A percentile compares a stretch with the other conserved stretches of the same genome.
phyloP scores from a whole-genome alignment of 1,284 basidiomycete genomes.

The Volvariella surrecta region DNA sequence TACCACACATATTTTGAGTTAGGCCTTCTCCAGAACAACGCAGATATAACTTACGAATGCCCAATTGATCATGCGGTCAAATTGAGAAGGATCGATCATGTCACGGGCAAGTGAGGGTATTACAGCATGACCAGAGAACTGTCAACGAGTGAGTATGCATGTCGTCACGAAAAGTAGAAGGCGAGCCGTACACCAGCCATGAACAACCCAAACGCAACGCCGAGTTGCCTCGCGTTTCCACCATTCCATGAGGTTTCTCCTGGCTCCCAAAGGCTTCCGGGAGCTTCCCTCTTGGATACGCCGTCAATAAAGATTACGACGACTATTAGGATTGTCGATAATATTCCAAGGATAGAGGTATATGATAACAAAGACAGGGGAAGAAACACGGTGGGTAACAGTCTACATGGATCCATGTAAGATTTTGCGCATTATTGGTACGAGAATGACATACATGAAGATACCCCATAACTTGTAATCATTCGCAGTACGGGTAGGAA shows the following conservation, averaged over 20 bases:
- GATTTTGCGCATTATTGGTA: constrained; percentile 2
- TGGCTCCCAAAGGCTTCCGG: constrained; percentile 78
- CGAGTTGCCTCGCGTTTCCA: constrained; percentile 51
- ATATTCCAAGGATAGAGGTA: constrained; percentile 77
- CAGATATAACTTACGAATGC: constrained; percentile 56
- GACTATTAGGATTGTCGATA: constrained; percentile 74
- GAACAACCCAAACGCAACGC: constrained; percentile 79
- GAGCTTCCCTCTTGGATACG: constrained; percentile 65
- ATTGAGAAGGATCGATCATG: constrained; percentile 80
- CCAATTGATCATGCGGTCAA: constrained; percentile 77
- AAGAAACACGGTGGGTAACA: constrained; percentile 79
- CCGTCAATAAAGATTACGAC: constrained; percentile 83
- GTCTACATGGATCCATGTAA: constrained; percentile 26
- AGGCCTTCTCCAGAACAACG: background rate
- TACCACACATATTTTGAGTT: constrained; percentile 20
- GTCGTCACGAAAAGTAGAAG: background rate
- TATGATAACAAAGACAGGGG: constrained; percentile 81
- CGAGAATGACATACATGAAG: constrained; percentile 44
- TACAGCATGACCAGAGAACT: constrained; percentile 92
- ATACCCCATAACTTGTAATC: constrained; percentile 74
- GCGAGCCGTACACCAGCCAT: constrained; percentile 77
- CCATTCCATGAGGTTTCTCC: constrained; percentile 63
- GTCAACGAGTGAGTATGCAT: constrained; percentile 6
- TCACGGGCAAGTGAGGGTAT: constrained; percentile 87
- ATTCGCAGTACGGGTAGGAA: constrained; percentile 58